Conservation (phyloP, 2,329 filamentous ascomycete species). For the Biscogniauxia mediterranea region DNA sequence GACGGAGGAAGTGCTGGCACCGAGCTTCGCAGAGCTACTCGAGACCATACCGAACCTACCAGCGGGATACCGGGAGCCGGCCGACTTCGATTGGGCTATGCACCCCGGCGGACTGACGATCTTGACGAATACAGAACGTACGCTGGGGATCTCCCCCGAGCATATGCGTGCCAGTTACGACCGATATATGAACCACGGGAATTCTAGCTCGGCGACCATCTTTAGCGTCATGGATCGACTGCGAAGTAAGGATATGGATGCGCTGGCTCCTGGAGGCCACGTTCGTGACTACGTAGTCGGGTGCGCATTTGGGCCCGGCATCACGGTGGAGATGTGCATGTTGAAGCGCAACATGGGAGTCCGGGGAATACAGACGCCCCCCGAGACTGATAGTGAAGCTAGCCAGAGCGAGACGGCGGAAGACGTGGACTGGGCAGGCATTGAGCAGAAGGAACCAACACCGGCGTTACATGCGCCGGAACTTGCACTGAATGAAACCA, state of each 20-base stretch:
- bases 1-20: conserved; percentile 48
- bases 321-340: conserved; percentile 67
- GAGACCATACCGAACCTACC: conserved; percentile 47
- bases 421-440: conserved; percentile 31
- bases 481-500: conserved; percentile 1
- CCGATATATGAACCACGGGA: conserved; percentile 66
- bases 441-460: conserved; percentile 21
- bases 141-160: conserved; percentile 56
- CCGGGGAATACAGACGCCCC: conserved; percentile 46
- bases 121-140: conserved; percentile 59
- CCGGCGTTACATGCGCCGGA: conserved; percentile 18
- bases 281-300: conserved; percentile 60
- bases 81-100: conserved; percentile 71
- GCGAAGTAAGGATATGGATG: conserved; percentile 59
- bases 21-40: conserved; percentile 55
- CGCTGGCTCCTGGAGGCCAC: conserved; percentile 47
- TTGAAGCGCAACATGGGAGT: conserved; percentile 48
- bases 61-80: conserved; percentile 41
- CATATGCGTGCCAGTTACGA: conserved; percentile 70
- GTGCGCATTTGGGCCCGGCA: conserved; percentile 69
- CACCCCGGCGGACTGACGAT: conserved; percentile 69
- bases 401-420: conserved; percentile 42
- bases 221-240: conserved; percentile 65
- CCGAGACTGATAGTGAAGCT: conserved; percentile 52
- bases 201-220: conserved; percentile 68